phyloP scores from a whole-genome alignment of 345 rosid genomes.

The Melaleuca quinquenervia region DNA sequence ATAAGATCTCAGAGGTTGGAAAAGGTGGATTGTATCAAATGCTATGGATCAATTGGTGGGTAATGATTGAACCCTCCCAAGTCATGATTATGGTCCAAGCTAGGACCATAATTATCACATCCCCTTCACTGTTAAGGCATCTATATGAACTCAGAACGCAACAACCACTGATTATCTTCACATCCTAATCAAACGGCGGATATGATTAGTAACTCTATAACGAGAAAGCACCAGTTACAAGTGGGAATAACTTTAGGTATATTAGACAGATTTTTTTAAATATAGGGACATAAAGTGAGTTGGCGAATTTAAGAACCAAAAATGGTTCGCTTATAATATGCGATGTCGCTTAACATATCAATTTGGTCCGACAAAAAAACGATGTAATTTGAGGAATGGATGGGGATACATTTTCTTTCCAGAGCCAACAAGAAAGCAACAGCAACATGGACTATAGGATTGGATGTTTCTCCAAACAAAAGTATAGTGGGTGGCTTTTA shows the following conservation, averaged over 20 bases:
- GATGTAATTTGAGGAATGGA: not conserved
- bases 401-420: not conserved
- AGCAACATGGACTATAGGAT: not conserved
- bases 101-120: constrained; percentile 6
- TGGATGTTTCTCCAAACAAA: not conserved
- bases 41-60: not conserved
- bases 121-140: constrained; percentile 6
- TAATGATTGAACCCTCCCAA: not conserved
- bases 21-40: not conserved
- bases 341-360: not conserved
- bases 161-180: not conserved
- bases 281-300: too few species aligned
- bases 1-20: not conserved
- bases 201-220: not conserved
- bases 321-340: too few species aligned
- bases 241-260: not conserved
- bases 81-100: not conserved
- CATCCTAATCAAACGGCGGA: not conserved
- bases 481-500: not conserved
- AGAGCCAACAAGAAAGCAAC: not conserved
- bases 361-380: not conserved
- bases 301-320: not conserved
- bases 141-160: not conserved
- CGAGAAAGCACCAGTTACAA: not conserved
- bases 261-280: not conserved